Conservation (phyloP, 345 rosid species). For the Bruguiera parviflora region DNA sequence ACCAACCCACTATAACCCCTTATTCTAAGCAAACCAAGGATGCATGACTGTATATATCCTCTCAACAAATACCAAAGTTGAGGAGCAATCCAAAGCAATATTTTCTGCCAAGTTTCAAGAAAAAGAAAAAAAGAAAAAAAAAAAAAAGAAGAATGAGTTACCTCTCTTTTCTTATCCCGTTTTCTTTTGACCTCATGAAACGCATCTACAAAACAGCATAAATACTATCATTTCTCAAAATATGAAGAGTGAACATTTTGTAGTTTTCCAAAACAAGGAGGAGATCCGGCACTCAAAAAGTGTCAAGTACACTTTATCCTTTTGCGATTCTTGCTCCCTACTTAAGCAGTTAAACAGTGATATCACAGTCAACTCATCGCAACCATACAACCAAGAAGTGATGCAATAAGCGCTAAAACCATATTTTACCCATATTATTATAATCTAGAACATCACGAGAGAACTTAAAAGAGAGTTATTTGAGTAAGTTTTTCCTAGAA, state of each 20-base stretch:
- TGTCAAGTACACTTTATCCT: not conserved
- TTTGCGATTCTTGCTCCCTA: not conserved
- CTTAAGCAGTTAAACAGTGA: not conserved
- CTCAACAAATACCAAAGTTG: not conserved
- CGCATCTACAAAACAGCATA: conserved; percentile 53
- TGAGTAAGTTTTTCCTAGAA: too few relatives aligned
- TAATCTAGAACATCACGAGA: too few relatives aligned
- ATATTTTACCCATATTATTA: too few relatives aligned
- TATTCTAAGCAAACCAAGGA: not conserved
- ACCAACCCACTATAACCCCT: not conserved
- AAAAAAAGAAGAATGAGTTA: conserved; percentile 12
- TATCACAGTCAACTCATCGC: not conserved
- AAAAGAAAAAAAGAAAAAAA: not conserved
- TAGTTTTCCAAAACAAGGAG: too few relatives aligned
- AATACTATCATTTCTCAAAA: conserved; percentile 5
- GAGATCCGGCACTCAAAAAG: not conserved
- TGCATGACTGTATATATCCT: not conserved
- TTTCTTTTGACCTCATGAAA: conserved; percentile 86
- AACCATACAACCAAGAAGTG: not conserved
- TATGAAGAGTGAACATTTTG: too few relatives aligned
- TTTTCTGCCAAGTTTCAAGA: not conserved
- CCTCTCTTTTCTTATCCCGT: conserved; percentile 83
- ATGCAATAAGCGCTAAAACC: too few relatives aligned
- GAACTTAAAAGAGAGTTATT: too few relatives aligned
- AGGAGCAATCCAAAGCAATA: too few relatives aligned